Evolutionary conservation across 805 yeast genomes (phyloP).

Genomic region (Candida maltosa): DNA sequence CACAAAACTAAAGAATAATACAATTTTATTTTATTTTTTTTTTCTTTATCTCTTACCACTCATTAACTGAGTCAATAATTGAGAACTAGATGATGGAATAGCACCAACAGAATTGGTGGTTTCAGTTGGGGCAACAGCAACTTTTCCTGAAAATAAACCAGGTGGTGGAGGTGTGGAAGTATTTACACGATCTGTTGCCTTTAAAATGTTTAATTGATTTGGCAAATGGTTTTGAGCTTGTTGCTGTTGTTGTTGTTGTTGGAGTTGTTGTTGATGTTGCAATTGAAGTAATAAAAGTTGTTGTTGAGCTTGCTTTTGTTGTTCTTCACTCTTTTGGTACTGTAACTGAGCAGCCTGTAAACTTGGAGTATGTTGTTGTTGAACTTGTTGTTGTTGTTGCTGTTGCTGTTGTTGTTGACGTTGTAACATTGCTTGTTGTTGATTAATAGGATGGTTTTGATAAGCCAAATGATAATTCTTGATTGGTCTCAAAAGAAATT

Average conservation of each 20-base stretch:
- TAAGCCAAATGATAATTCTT: conserved; percentile 45
- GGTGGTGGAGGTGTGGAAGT: conserved; percentile 72
- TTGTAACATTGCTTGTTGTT: conserved; percentile 28
- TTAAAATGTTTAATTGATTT: conserved; percentile 20
- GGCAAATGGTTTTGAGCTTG: conserved; percentile 10
- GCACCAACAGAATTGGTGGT: conserved; percentile 13
- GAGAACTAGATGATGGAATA: conserved; percentile 58
- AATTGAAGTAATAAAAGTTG: conserved; percentile 32
- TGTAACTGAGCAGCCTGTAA: conserved; percentile 15
- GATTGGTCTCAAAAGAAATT: conserved; percentile 36
- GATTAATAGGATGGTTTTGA: conserved; percentile 39
- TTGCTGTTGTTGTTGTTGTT: conserved; percentile 30
- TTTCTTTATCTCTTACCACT: conserved; percentile 65
- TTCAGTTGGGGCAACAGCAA: conserved; percentile 8
- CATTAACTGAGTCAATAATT: conserved; percentile 79
- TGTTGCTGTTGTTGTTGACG: conserved; percentile 32
- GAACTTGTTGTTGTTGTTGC: conserved; percentile 18
- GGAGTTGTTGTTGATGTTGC: conserved; percentile 29
- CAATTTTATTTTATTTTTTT: too few species aligned
- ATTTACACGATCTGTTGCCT: conserved; percentile 29
- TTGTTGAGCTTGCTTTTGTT: conserved; percentile 31
- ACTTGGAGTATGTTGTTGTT: conserved; percentile 17
- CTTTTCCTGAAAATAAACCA: conserved; percentile 46
- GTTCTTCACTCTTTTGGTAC: conserved; percentile 9
- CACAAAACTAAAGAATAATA: background rate